Percentiles rank a stretch among this genome's conserved stretches.
These are phyloP conservation scores for Chamaecrista fasciculata DNA, from an alignment of 306 rosid genomes.

Conservation along the genomic window DNA sequence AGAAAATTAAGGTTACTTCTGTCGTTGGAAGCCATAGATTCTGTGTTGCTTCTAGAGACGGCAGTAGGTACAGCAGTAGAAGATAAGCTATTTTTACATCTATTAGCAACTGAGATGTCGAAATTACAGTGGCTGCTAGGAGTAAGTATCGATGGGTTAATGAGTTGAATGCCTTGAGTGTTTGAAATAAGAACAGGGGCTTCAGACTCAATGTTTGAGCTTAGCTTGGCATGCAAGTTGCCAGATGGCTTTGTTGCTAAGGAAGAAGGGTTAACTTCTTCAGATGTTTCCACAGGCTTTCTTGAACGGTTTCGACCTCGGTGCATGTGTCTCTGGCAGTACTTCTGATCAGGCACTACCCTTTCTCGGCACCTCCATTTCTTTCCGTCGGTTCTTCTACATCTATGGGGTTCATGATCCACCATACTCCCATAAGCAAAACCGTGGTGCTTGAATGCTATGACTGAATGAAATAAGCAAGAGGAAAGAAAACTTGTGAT, in stretches of 20 bases:
- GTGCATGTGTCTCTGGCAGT: conserved; percentile 81
- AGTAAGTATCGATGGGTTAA: conserved; percentile 21
- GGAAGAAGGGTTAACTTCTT: conserved; percentile 37
- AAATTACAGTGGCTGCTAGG: conserved; percentile 21
- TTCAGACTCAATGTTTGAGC: conserved; percentile 23
- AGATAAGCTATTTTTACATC: conserved; percentile 22
- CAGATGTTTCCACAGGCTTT: conserved; percentile 89
- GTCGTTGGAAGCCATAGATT: not conserved
- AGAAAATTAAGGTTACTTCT: not conserved
- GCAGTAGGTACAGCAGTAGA: conserved; percentile 22
- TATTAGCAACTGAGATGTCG: conserved; percentile 9
- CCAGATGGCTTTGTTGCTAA: conserved; percentile 32
- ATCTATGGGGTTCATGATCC: conserved; percentile 70
- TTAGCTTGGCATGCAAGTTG: conserved; percentile 19
- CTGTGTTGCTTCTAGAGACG: not conserved
- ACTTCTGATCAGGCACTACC: conserved; percentile 53
- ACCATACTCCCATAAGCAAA: conserved; percentile 38
- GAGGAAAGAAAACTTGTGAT: conserved; percentile 13
- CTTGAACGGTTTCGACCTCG: conserved; percentile 97
- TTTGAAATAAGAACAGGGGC: conserved; percentile 35
- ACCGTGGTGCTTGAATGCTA: conserved; percentile 35
- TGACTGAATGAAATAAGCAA: conserved; percentile 37
- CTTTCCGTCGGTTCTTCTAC: conserved; percentile 96
- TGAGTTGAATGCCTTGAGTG: conserved; percentile 34
- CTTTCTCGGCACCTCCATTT: conserved; percentile 76